phyloP scores from a whole-genome alignment of 306 rosid species.

The Ormosia emarginata region DNA sequence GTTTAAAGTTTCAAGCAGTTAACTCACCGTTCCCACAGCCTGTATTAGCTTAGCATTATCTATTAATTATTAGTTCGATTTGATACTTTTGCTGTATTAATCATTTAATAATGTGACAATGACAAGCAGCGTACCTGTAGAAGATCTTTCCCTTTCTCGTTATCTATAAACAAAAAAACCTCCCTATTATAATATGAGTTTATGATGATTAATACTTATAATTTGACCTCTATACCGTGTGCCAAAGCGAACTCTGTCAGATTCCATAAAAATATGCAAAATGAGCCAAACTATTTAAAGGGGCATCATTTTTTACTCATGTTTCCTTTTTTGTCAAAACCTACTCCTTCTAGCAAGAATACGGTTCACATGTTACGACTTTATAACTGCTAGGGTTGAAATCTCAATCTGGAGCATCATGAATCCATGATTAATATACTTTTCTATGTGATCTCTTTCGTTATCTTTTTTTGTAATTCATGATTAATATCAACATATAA shows the following conservation, averaged over 20 bases:
- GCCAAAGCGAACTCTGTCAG: neutral
- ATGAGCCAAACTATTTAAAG: neutral
- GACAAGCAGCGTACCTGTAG: neutral
- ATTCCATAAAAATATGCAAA: neutral
- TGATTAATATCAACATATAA: no score
- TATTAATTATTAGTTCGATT: neutral
- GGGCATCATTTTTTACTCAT: neutral
- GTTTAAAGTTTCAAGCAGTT: neutral
- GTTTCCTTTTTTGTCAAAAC: neutral
- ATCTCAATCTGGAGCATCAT: neutral
- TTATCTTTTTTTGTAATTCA: no score
- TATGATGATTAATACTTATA: neutral
- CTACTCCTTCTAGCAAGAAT: neutral
- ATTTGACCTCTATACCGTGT: neutral
- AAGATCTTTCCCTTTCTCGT: neutral
- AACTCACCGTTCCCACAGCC: conserved; percentile 16
- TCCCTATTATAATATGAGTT: neutral
- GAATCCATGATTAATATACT: no score
- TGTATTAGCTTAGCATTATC: neutral
- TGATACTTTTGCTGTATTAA: neutral
- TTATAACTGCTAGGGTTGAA: neutral
- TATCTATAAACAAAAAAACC: neutral
- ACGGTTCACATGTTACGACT: neutral
- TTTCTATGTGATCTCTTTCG: no score
- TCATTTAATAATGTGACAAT: neutral